A percentile compares a stretch with the other conserved stretches of the same genome.
Conservation (phyloP, 2,329 filamentous ascomycete genomes). For the Hypoxylon sp. region DNA sequence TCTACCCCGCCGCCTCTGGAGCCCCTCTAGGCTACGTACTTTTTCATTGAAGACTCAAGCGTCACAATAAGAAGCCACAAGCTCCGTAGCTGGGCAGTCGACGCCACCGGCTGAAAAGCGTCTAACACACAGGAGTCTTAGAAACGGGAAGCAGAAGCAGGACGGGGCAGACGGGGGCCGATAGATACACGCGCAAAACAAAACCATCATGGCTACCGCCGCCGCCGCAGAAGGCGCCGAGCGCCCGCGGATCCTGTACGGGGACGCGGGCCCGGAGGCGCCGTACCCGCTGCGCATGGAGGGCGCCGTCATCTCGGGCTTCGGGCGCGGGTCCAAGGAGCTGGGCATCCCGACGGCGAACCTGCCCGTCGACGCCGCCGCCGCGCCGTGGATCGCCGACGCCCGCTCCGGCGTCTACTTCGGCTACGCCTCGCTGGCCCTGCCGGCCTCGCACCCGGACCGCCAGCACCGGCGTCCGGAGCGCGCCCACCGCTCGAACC, state of each 20-base stretch:
- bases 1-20: too few species aligned
- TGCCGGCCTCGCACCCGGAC: slow-evolving; percentile 59
- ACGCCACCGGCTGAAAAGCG: too few species aligned
- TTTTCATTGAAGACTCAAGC: too few species aligned
- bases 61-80: too few species aligned
- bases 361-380: slow-evolving; percentile 74
- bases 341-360: slow-evolving; percentile 98
- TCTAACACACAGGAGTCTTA: too few species aligned
- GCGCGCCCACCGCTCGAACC: slow-evolving; percentile 26
- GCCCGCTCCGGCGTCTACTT: slow-evolving; percentile 89
- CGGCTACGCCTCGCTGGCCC: slow-evolving; percentile 81
- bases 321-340: slow-evolving; percentile 94
- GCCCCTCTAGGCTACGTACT: too few species aligned
- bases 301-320: slow-evolving; percentile 89
- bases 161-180: background rate
- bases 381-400: slow-evolving; percentile 66
- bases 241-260: slow-evolving; percentile 76
- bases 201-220: slow-evolving; percentile 10
- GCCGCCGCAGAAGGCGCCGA: slow-evolving; percentile 20
- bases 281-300: slow-evolving; percentile 87
- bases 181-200: background rate
- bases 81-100: too few species aligned
- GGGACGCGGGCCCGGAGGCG: slow-evolving; percentile 73
- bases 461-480: slow-evolving; percentile 16
- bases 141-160: background rate